A percentile compares a stretch with the other conserved stretches of the same genome.
These are phyloP conservation scores for Apophysomyces elegans DNA, from an alignment of 371 early-diverging fungal species.

Conservation along the genomic window DNA sequence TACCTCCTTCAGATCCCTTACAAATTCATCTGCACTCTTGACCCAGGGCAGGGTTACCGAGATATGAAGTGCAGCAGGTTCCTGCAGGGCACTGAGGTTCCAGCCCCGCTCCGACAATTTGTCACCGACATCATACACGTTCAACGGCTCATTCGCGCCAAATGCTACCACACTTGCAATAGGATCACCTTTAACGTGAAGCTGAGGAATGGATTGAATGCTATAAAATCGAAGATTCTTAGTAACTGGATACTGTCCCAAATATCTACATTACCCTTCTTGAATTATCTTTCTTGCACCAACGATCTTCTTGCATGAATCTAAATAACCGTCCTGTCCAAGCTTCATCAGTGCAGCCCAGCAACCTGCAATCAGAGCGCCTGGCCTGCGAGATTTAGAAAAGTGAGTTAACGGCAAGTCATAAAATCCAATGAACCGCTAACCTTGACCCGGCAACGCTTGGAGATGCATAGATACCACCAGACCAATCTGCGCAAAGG, in stretches of 20 bases:
- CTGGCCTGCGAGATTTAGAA: conserved; percentile 57
- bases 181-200: conserved; percentile 88
- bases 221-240: conserved; percentile 23
- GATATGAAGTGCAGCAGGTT: conserved; percentile 89
- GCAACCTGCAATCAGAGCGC: conserved; percentile 95
- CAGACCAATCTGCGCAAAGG: conserved; percentile 90
- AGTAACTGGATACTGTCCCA: not conserved
- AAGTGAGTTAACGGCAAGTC: not conserved
- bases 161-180: conserved; percentile 88
- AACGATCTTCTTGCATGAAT: conserved; percentile 82
- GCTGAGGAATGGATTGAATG: conserved; percentile 66
- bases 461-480: conserved; percentile 96
- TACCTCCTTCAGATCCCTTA: conserved; percentile 79
- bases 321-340: conserved; percentile 88
- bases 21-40: conserved; percentile 71
- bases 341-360: conserved; percentile 93
- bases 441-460: conserved; percentile 89
- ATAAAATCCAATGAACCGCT: conserved; percentile 12
- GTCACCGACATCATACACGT: conserved; percentile 88
- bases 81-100: conserved; percentile 89
- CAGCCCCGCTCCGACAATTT: conserved; percentile 76
- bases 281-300: conserved; percentile 75
- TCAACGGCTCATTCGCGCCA: conserved; percentile 65
- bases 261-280: conserved; percentile 47
- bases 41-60: conserved; percentile 87